Percentiles rank a stretch among this genome's conserved stretches.
Evolutionary conservation across 1,284 basidiomycete genomes (phyloP).

Genomic region (Marasmius sp.): DNA sequence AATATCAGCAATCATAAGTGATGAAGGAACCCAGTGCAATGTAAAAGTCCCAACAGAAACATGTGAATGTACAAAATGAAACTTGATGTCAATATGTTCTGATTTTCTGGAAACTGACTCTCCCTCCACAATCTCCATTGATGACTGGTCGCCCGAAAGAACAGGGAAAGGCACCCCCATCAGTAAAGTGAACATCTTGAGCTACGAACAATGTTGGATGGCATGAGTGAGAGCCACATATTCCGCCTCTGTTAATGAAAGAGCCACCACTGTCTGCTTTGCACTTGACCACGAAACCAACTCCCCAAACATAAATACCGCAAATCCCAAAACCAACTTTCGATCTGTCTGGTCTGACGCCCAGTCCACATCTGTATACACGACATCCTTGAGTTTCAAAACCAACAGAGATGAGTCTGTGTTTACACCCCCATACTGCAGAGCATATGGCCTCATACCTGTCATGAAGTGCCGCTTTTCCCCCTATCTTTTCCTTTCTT

Average conservation of each 20-base stretch:
- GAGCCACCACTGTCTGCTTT: constrained; percentile 12
- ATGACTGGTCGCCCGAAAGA: constrained; percentile 13
- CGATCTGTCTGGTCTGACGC: constrained; percentile 9
- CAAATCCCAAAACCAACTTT: constrained; percentile 14
- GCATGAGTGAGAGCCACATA: constrained; percentile 4
- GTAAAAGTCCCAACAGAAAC: no score
- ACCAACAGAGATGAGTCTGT: no score
- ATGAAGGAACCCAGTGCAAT: no score
- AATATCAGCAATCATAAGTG: no score
- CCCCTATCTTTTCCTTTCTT: no score
- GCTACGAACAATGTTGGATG: constrained; percentile 5
- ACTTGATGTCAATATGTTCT: constrained; percentile 16
- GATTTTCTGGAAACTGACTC: constrained; percentile 3
- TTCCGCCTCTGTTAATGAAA: constrained; percentile 13
- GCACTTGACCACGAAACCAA: constrained; percentile 16
- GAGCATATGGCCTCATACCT: no score
- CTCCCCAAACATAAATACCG: constrained; percentile 6
- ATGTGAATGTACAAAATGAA: no score
- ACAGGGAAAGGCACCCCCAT: constrained; percentile 13
- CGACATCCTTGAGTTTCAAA: not conserved
- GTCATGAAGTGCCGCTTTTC: no score
- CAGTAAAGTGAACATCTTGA: constrained; percentile 3
- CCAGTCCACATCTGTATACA: constrained; percentile 14
- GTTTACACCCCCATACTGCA: no score
- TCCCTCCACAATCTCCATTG: constrained; percentile 7